phyloP scores from a whole-genome alignment of 441 rosid species.

The Jatropha multifida region DNA sequence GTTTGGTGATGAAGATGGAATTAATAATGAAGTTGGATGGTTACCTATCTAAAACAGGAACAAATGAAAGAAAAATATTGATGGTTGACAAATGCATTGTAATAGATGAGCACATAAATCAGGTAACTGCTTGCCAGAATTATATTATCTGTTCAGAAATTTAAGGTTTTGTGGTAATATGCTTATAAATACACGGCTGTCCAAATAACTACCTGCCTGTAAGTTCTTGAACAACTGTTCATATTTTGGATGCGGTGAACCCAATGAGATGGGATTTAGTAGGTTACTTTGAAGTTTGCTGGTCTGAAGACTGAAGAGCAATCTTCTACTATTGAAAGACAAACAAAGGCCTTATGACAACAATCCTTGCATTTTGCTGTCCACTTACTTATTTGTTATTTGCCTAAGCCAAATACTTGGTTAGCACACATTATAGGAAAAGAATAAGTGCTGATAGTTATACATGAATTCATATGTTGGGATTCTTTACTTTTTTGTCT shows the following conservation, averaged over 20 bases:
- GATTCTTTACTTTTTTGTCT: background rate
- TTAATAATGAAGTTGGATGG: background rate
- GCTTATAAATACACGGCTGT: background rate
- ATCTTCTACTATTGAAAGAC: background rate
- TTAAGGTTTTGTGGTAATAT: no score
- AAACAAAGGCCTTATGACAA: background rate
- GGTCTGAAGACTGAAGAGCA: background rate
- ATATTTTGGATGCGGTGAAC: background rate
- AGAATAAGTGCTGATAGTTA: background rate
- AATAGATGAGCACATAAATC: background rate
- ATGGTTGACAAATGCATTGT: background rate
- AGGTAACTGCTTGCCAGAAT: constrained; percentile 5
- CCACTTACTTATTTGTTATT: constrained; percentile 1
- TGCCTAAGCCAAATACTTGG: background rate
- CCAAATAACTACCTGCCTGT: background rate
- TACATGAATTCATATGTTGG: background rate
- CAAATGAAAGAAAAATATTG: background rate
- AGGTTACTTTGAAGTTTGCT: background rate
- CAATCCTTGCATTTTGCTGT: background rate
- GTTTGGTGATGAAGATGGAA: background rate
- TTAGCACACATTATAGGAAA: no score
- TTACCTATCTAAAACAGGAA: background rate
- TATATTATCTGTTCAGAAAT: background rate
- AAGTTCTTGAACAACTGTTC: background rate
- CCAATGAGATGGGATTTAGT: background rate